These are phyloP conservation scores for Exophiala sp. DNA, from an alignment of 2,329 filamentous ascomycete species.

Conservation along the genomic window DNA sequence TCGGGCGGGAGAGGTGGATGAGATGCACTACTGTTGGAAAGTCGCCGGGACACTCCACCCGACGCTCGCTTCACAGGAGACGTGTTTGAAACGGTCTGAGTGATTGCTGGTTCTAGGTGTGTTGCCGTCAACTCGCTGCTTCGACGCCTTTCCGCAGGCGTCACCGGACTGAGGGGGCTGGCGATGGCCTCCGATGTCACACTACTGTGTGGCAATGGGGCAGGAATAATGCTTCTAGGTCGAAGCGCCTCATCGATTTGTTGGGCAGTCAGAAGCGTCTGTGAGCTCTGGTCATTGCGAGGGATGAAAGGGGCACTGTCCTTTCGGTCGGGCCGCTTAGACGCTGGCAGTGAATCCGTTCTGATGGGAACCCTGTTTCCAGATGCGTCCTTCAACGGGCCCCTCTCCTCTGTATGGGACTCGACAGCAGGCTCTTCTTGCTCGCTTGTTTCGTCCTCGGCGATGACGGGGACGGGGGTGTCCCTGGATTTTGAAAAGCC, in stretches of 20 bases:
- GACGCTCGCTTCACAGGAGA: constrained; percentile 53
- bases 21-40: constrained; percentile 38
- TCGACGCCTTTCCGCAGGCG: constrained; percentile 5
- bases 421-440: constrained; percentile 42
- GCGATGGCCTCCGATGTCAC: constrained; percentile 28
- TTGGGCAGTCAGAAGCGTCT: constrained; percentile 76
- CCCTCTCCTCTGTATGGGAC: constrained; percentile 28
- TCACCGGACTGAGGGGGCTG: constrained; percentile 20
- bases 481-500: constrained; percentile 23
- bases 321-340: background rate
- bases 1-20: constrained; percentile 72
- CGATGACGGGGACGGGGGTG: constrained; percentile 47
- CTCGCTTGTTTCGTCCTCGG: constrained; percentile 60
- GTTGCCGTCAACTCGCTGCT: background rate
- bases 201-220: constrained; percentile 34
- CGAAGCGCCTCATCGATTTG: constrained; percentile 69
- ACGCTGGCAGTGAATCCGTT: constrained; percentile 7
- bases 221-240: constrained; percentile 30
- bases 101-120: background rate
- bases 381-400: constrained; percentile 59
- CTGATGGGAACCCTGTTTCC: constrained; percentile 45
- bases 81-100: constrained; percentile 20
- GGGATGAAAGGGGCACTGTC: constrained; percentile 32
- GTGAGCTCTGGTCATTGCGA: constrained; percentile 66
- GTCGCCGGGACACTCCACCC: constrained; percentile 64